phyloP scores from a whole-genome alignment of 306 rosid genomes.

The Carpinus viminea region DNA sequence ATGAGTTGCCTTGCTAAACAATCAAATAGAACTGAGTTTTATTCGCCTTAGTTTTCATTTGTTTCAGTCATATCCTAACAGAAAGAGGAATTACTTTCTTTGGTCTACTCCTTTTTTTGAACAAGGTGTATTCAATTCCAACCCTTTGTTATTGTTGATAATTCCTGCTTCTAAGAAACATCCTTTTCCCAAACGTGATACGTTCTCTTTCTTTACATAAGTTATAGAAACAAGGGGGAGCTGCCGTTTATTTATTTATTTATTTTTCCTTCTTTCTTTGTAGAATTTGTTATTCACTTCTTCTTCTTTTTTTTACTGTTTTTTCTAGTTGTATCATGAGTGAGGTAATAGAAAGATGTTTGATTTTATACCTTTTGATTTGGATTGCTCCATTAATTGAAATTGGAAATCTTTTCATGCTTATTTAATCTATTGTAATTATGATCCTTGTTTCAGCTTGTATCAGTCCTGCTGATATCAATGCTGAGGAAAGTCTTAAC shows the following conservation, averaged over 20 bases:
- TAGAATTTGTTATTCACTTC: neutral
- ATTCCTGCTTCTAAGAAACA: constrained; percentile 15
- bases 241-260: neutral
- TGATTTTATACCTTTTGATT: constrained; percentile 7
- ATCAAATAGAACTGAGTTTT: constrained; percentile 13
- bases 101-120: constrained; percentile 20
- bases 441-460: constrained; percentile 58
- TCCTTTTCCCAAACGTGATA: constrained; percentile 19
- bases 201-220: constrained; percentile 9
- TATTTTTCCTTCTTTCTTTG: neutral
- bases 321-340: constrained; percentile 13
- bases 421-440: constrained; percentile 32
- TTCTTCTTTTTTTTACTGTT: neutral
- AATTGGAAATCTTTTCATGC: constrained; percentile 19
- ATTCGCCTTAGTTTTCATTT: constrained; percentile 22
- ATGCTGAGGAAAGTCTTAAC: constrained; percentile 77
- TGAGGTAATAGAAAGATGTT: neutral
- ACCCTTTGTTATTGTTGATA: constrained; percentile 13
- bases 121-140: constrained; percentile 16
- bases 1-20: neutral
- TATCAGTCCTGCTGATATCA: constrained; percentile 82
- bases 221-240: neutral
- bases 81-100: neutral
- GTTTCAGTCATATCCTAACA: constrained; percentile 18
- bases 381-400: constrained; percentile 14